A percentile compares a stretch with the other conserved stretches of the same genome.
These are phyloP conservation scores for Lepidopterella palustris DNA, from an alignment of 495 filamentous ascomycete species.

Conservation along the genomic window DNA sequence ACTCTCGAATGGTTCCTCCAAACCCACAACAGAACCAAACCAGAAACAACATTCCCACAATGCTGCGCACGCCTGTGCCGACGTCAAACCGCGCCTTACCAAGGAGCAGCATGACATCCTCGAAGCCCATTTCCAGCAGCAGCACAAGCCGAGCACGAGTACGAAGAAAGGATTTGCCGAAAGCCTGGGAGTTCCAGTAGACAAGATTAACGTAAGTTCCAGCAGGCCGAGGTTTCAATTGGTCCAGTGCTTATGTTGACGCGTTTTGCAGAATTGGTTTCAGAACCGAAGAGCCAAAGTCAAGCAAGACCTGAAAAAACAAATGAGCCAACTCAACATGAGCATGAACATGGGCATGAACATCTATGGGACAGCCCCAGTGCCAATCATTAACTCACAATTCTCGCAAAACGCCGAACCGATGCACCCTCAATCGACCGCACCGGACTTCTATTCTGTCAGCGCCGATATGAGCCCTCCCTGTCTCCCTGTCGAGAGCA, in stretches of 20 bases:
- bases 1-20: slow-evolving; percentile 3
- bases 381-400: slow-evolving; percentile 15
- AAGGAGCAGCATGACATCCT: slow-evolving; percentile 42
- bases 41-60: not conserved
- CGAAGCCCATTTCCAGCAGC: slow-evolving; percentile 34
- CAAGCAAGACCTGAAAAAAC: slow-evolving; percentile 41
- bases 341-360: slow-evolving; percentile 24
- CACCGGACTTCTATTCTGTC: slow-evolving; percentile 17
- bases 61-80: slow-evolving; percentile 22
- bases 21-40: not conserved
- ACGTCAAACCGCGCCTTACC: slow-evolving; percentile 40
- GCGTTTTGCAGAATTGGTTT: slow-evolving; percentile 43
- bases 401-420: slow-evolving; percentile 17
- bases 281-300: slow-evolving; percentile 41
- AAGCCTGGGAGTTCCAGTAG: slow-evolving; percentile 34
- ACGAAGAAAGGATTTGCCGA: slow-evolving; percentile 40
- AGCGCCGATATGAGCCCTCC: slow-evolving; percentile 27
- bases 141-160: slow-evolving; percentile 37
- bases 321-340: slow-evolving; percentile 25
- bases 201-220: slow-evolving; percentile 42
- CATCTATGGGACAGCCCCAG: slow-evolving; percentile 2
- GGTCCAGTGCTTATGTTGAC: not conserved
- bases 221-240: too few relatives aligned
- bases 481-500: slow-evolving; percentile 23
- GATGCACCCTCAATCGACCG: not conserved